Percentiles rank a stretch among this genome's conserved stretches.
These are phyloP conservation scores for Melastoma malabathricum DNA, from an alignment of 345 rosid genomes.

Conservation along the genomic window DNA sequence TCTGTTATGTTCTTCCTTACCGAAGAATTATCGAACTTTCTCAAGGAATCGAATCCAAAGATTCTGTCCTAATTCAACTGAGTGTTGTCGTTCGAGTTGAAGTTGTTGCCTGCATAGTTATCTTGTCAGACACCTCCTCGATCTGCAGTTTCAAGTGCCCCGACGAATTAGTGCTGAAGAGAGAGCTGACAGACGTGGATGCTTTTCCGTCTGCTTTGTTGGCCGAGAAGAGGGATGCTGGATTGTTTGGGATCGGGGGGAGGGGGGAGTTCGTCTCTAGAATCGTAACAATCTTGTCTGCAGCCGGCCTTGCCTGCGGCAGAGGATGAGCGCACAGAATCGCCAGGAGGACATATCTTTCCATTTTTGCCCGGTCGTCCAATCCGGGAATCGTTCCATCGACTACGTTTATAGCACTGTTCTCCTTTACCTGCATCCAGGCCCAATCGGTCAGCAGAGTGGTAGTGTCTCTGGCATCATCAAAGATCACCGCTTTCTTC, in stretches of 20 bases:
- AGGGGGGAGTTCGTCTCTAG: slow-evolving; percentile 57
- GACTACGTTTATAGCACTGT: slow-evolving; percentile 41
- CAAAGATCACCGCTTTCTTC: slow-evolving; percentile 40
- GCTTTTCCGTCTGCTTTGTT: too few species aligned
- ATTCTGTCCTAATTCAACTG: too few species aligned
- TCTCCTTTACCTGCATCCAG: slow-evolving; percentile 55
- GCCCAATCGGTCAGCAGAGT: slow-evolving; percentile 69
- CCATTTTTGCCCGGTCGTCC: slow-evolving; percentile 41
- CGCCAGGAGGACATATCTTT: slow-evolving; percentile 69
- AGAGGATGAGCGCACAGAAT: slow-evolving; percentile 81
- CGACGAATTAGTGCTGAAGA: too few species aligned
- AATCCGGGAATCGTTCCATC: slow-evolving; percentile 52
- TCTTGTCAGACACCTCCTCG: too few species aligned
- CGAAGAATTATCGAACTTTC: too few species aligned
- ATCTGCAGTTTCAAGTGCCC: too few species aligned
- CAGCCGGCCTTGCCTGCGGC: slow-evolving; percentile 64
- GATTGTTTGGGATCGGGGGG: slow-evolving; percentile 60
- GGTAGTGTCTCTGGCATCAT: slow-evolving; percentile 46
- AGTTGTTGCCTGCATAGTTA: too few species aligned
- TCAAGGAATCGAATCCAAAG: too few species aligned
- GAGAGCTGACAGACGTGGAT: too few species aligned
- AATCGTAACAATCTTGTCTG: slow-evolving; percentile 85
- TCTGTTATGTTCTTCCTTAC: too few species aligned
- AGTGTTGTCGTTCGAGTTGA: too few species aligned
- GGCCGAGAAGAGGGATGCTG: slow-evolving; percentile 19